Evolutionary conservation across 2,329 filamentous ascomycete species (phyloP), one percentile per base, ranked within the genome.

Genomic region (Aaosphaeria arxii): DNA sequence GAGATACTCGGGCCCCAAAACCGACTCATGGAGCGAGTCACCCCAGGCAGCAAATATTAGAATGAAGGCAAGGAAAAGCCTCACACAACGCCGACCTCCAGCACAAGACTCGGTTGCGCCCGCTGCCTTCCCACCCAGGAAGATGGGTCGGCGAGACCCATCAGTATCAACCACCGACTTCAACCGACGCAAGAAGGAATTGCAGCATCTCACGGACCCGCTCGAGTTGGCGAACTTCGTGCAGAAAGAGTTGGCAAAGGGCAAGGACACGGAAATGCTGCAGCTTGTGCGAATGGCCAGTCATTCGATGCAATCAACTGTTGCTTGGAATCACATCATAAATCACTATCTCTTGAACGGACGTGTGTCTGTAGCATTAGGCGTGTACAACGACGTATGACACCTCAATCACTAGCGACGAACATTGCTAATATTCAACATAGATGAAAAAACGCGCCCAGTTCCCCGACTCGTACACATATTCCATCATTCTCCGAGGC

Each of bases 361-460:
- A 39, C 78, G 78, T 44, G 69, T 90, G 32, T 77, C 78, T 50
- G 73, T 76, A 17, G 91, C 88, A 13, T 72, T 95, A 48, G 91
- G 88, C 71, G 76, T 90, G n/a, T 96, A 85, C 74, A 96, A 96
- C 69, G 92, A 97, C 69, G 87, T 88, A 69, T 53, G 76, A 3
- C 32, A 9, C 24, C 31, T 24, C 17, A 24, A 24, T 24, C 17
- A 3, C 17, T 24, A 3, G 17, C 17, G 4, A 45, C 29, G 29
- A 33, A n/a, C 6, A 35, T 33, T 32, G 40, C 58, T 64, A 50
- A 62, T 47, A 7, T 47, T n/a, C 30, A 9, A 11, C 29, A 11
- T 48, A 62, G 87, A 97, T 99, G 92, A 99, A 97, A 74, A 97
- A 97, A 74, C 82, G 91, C 52, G 86, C 79, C 5, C 87, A 95